Evolutionary conservation across 2,329 filamentous ascomycete species (phyloP).

Genomic region (Coniochaeta sp.): DNA sequence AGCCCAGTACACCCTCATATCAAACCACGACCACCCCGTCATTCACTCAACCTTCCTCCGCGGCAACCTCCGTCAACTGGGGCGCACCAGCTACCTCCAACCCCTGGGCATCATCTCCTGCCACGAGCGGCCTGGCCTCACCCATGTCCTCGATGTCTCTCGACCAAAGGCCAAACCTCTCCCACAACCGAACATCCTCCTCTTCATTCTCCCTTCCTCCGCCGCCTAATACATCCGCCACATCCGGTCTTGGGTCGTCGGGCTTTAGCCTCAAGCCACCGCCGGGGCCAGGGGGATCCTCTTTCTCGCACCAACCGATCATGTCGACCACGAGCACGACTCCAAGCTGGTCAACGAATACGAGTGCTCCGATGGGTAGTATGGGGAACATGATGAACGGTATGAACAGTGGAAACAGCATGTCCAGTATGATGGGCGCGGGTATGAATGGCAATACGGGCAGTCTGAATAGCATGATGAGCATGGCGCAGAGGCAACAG

Average conservation of each 20-base stretch:
- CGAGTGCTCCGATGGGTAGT: conserved; percentile 6
- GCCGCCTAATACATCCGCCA: conserved; percentile 31
- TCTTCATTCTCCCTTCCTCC: conserved; percentile 58
- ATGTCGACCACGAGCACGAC: conserved; percentile 12
- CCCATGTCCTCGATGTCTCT: conserved; percentile 44
- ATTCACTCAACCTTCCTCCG: conserved; percentile 8
- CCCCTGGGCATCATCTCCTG: conserved; percentile 37
- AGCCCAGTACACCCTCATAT: conserved; percentile 27
- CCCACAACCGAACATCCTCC: conserved; percentile 31
- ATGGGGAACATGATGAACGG: conserved; percentile 6
- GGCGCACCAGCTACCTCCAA: conserved; percentile 33
- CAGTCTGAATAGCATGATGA: conserved; percentile 14
- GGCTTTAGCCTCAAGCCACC: conserved; percentile 43
- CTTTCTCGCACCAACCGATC: not conserved
- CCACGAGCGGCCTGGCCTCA: conserved; percentile 28
- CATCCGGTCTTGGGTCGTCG: conserved; percentile 16
- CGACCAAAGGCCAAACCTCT: conserved; percentile 31
- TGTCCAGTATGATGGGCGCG: conserved; percentile 17
- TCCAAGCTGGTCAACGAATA: conserved; percentile 17
- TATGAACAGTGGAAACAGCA: conserved; percentile 14
- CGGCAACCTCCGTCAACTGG: conserved; percentile 43
- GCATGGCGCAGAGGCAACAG: conserved; percentile 16
- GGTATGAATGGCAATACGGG: not conserved
- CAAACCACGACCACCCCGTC: conserved; percentile 11
- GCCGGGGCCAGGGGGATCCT: conserved; percentile 19